phyloP scores from a whole-genome alignment of 2,329 filamentous ascomycete genomes.

The Neonectria sp. region DNA sequence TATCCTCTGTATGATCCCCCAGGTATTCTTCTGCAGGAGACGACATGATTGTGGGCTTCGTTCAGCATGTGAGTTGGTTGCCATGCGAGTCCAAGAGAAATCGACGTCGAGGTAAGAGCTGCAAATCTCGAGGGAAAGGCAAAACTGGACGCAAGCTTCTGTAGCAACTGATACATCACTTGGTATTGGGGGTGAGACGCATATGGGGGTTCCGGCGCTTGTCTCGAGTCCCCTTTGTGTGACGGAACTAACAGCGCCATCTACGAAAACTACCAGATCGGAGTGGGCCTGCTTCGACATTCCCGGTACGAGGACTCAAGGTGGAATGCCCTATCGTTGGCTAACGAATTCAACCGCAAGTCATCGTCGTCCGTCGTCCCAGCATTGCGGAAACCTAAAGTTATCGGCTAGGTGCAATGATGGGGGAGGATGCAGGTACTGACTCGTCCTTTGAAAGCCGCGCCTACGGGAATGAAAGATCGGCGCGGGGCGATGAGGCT shows the following conservation, averaged over 20 bases:
- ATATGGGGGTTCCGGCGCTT: conserved; percentile 4
- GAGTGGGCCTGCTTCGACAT: neutral
- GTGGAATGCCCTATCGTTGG: neutral
- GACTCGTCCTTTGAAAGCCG: conserved; percentile 12
- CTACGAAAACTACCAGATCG: conserved; percentile 5
- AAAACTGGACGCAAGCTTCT: conserved; percentile 5
- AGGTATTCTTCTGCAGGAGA: conserved; percentile 30
- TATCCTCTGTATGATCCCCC: conserved; percentile 30
- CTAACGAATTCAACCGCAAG: neutral
- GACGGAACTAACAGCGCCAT: neutral
- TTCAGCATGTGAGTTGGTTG: conserved; percentile 12
- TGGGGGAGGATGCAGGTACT: neutral
- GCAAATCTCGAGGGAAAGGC: neutral
- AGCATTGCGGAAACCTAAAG: neutral
- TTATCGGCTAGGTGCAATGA: neutral
- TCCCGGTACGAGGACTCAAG: neutral
- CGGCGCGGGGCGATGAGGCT: conserved; percentile 3
- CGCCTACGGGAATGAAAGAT: neutral
- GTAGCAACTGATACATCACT: conserved; percentile 2
- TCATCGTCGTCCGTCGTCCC: neutral
- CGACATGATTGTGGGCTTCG: conserved; percentile 25
- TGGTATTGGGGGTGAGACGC: conserved; percentile 9
- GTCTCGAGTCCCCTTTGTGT: conserved; percentile 12
- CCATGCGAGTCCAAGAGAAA: neutral
- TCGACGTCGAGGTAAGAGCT: neutral